phyloP scores from a whole-genome alignment of 2,329 filamentous ascomycete genomes.

The Fonsecaea multimorphosa region DNA sequence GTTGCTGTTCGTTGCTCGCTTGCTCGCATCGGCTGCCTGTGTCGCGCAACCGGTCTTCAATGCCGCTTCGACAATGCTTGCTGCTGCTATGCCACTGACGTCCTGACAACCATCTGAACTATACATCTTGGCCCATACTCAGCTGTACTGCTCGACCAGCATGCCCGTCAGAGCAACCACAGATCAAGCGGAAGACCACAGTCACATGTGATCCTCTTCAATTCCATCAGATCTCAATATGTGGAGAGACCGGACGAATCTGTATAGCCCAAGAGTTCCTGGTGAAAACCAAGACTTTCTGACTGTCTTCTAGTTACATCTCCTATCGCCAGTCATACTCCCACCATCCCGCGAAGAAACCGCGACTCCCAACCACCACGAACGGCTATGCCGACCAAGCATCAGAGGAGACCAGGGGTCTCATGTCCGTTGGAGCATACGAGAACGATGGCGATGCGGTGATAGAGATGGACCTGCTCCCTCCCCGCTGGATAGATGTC shows the following conservation, averaged over 20 bases:
- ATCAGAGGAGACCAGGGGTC: conserved; percentile 75
- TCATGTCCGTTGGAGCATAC: conserved; percentile 80
- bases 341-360: conserved; percentile 88
- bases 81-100: background rate
- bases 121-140: background rate
- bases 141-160: conserved; percentile 12
- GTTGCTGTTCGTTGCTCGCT: background rate
- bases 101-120: background rate
- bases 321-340: conserved; percentile 99
- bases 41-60: background rate
- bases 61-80: background rate
- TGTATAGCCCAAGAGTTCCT: conserved; percentile 64
- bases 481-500: conserved; percentile 93
- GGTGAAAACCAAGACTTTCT: conserved; percentile 38
- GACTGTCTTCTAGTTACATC: conserved; percentile 73
- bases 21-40: background rate
- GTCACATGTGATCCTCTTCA: conserved; percentile 29
- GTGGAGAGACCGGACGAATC: conserved; percentile 99
- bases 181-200: conserved; percentile 10
- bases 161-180: conserved; percentile 21
- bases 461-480: conserved; percentile 97
- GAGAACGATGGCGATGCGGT: conserved; percentile 89
- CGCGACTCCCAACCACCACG: conserved; percentile 66
- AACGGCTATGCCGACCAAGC: conserved; percentile 68
- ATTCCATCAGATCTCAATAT: conserved; percentile 66